A percentile compares a stretch with the other conserved stretches of the same genome.
phyloP scores from a whole-genome alignment of 2,329 filamentous ascomycete genomes.

The Apiospora sp. region DNA sequence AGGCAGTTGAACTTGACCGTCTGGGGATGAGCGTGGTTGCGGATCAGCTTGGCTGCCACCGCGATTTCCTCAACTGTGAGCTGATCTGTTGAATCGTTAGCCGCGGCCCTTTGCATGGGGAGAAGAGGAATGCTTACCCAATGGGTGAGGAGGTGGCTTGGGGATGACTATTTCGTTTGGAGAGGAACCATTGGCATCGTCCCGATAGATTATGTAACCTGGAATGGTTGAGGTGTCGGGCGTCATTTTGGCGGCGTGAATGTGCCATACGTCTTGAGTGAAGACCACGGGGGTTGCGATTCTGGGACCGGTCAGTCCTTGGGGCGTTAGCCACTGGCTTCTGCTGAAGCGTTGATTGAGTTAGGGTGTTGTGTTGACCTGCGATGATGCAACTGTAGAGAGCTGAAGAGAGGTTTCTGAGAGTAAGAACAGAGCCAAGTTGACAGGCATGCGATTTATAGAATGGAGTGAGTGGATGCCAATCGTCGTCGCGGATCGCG shows the following conservation, averaged over 20 bases:
- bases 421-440: neutral
- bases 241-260: slow-evolving; percentile 45
- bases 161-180: slow-evolving; percentile 35
- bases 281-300: neutral
- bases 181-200: slow-evolving; percentile 48
- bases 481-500: neutral
- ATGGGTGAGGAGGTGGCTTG: slow-evolving; percentile 46
- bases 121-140: slow-evolving; percentile 38
- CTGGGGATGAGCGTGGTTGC: slow-evolving; percentile 45
- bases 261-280: slow-evolving; percentile 27
- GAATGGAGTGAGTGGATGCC: neutral
- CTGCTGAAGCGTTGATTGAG: neutral
- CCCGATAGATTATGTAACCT: slow-evolving; percentile 55
- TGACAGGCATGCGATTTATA: neutral
- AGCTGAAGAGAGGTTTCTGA: neutral
- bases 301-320: neutral
- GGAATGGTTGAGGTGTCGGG: slow-evolving; percentile 52
- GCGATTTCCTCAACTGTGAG: slow-evolving; percentile 63
- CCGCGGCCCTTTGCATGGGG: too few species aligned
- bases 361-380: neutral
- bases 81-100: slow-evolving; percentile 51
- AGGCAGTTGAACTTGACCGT: slow-evolving; percentile 65
- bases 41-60: slow-evolving; percentile 56
- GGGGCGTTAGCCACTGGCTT: neutral
- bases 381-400: neutral